Evolutionary conservation across 108 stramenopile species (phyloP).

Genomic region (Pseudonitzschia delicatissima): DNA sequence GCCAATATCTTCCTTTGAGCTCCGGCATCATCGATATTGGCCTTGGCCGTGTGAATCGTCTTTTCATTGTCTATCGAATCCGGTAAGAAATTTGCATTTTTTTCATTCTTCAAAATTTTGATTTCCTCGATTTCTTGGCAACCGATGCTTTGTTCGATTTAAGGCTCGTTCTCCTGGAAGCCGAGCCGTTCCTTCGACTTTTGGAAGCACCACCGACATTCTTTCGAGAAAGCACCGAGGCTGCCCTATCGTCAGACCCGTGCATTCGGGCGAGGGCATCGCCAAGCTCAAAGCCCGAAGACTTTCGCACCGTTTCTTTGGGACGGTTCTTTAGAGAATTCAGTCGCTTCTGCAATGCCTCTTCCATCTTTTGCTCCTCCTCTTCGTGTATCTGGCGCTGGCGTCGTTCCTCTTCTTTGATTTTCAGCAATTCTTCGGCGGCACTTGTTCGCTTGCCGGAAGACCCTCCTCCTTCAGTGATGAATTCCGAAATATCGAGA

Average conservation of each 20-base stretch:
- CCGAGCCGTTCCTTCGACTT: background rate
- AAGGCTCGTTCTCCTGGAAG: background rate
- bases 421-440: constrained; percentile 27
- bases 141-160: background rate
- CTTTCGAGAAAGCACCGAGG: background rate
- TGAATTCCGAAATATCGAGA: constrained; percentile 41
- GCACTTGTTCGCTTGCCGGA: constrained; percentile 14
- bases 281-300: constrained; percentile 4
- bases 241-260: constrained; percentile 12
- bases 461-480: too few relatives aligned
- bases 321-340: background rate
- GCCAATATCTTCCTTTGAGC: too few relatives aligned
- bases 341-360: constrained; percentile 9
- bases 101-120: background rate
- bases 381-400: constrained; percentile 17
- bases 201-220: background rate
- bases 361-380: constrained; percentile 20
- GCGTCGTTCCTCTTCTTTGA: constrained; percentile 13
- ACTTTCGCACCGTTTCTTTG: background rate
- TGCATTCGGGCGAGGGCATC: constrained; percentile 37
- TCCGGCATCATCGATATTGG: too few relatives aligned
- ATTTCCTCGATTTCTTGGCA: background rate
- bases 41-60: too few relatives aligned
- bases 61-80: too few relatives aligned
- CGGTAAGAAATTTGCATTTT: background rate